Conservation (phyloP, 2,329 filamentous ascomycete genomes). For the Colletotrichum sp. region DNA sequence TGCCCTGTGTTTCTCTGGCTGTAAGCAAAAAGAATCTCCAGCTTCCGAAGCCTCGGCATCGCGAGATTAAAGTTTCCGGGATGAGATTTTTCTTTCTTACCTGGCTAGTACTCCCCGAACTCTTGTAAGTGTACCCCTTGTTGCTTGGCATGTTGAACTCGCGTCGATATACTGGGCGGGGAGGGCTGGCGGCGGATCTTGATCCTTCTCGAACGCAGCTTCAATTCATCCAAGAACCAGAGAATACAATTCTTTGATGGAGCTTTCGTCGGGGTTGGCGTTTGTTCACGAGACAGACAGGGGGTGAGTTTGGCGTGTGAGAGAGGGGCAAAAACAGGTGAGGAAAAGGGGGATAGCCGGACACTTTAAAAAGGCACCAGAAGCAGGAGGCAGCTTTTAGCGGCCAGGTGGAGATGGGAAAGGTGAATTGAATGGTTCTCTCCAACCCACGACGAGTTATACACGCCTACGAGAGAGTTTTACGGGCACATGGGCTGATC, state of each 20-base stretch:
- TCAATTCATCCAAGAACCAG: background rate
- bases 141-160: constrained; percentile 19
- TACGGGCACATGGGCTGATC: constrained; percentile 5
- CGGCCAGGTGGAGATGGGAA: background rate
- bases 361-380: background rate
- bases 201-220: background rate
- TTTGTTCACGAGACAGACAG: background rate
- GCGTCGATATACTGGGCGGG: background rate
- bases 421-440: background rate
- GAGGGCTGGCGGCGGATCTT: background rate
- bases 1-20: constrained; percentile 53
- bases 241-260: background rate
- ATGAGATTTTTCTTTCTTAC: constrained; percentile 39
- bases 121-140: constrained; percentile 46
- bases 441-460: background rate
- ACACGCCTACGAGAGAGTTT: background rate
- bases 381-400: background rate
- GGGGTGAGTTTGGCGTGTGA: background rate
- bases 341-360: background rate
- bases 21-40: background rate
- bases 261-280: background rate
- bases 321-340: background rate
- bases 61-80: background rate
- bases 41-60: background rate
- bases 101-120: constrained; percentile 66